Evolutionary conservation across 2,329 filamentous ascomycete species (phyloP).

Genomic region (Herpotrichia juniperi): DNA sequence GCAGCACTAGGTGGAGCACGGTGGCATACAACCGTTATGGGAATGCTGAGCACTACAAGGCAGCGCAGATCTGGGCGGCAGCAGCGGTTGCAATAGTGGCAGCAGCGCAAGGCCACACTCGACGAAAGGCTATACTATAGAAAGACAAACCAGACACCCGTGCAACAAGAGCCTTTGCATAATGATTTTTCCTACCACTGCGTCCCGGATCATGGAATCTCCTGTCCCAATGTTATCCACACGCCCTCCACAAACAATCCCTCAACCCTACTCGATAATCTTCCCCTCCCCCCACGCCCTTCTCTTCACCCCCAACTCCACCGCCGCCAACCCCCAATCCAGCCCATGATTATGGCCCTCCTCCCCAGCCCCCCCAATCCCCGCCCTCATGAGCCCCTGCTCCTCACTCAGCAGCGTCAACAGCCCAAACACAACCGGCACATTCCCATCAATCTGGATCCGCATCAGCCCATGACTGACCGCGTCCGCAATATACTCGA

Average conservation of each 20-base stretch:
- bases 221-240: too few relatives aligned
- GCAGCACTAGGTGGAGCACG: too few relatives aligned
- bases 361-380: constrained; percentile 59
- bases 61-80: too few relatives aligned
- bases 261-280: constrained; percentile 56
- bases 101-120: too few relatives aligned
- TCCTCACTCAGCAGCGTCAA: constrained; percentile 88
- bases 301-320: constrained; percentile 90
- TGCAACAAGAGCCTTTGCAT: not conserved
- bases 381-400: constrained; percentile 85
- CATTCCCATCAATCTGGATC: constrained; percentile 84
- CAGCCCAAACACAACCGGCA: constrained; percentile 91
- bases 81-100: too few relatives aligned
- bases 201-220: too few relatives aligned
- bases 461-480: constrained; percentile 94
- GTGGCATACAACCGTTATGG: too few relatives aligned
- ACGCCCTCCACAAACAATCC: too few relatives aligned
- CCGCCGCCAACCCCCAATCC: constrained; percentile 93
- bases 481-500: constrained; percentile 95
- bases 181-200: not conserved
- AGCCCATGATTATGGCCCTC: constrained; percentile 88
- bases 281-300: constrained; percentile 79
- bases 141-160: not conserved
- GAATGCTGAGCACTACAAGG: too few relatives aligned
- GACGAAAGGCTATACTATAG: too few relatives aligned